Conservation (phyloP, 2,329 filamentous ascomycete genomes). For the Pseudogymnoascus sp. region DNA sequence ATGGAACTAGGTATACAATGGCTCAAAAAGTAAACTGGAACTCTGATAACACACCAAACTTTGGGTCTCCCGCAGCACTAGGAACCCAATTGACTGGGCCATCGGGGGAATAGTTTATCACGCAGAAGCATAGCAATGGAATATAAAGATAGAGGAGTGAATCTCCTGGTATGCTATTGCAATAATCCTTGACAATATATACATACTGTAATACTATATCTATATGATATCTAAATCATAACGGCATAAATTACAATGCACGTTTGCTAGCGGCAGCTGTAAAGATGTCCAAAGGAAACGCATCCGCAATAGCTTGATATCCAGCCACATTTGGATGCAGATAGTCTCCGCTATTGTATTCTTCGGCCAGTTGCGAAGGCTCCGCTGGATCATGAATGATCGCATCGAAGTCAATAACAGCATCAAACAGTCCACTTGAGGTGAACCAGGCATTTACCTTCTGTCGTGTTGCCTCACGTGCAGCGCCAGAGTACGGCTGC, state of each 20-base stretch:
- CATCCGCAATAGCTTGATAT: slow-evolving; percentile 51
- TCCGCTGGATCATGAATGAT: slow-evolving; percentile 44
- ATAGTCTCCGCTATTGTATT: slow-evolving; percentile 56
- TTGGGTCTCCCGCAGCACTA: slow-evolving; percentile 32
- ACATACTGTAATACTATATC: neutral
- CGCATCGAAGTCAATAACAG: slow-evolving; percentile 53
- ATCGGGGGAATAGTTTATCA: slow-evolving; percentile 26
- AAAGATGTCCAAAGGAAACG: slow-evolving; percentile 50
- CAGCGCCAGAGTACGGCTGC: slow-evolving; percentile 46
- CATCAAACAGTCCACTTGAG: slow-evolving; percentile 47
- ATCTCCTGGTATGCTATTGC: neutral
- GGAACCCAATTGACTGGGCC: slow-evolving; percentile 29
- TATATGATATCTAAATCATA: neutral
- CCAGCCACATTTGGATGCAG: slow-evolving; percentile 53
- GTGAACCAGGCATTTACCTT: slow-evolving; percentile 55
- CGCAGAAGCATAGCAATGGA: neutral
- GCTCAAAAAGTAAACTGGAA: slow-evolving; percentile 43
- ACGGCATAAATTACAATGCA: neutral
- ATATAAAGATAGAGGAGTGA: neutral
- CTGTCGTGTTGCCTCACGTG: slow-evolving; percentile 47
- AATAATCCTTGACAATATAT: neutral
- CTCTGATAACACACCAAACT: slow-evolving; percentile 43
- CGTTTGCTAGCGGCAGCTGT: slow-evolving; percentile 10
- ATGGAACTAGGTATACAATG: slow-evolving; percentile 46
- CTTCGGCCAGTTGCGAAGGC: slow-evolving; percentile 38